Conservation (phyloP, 495 filamentous ascomycete genomes). For the Cercophora newfieldiana region DNA sequence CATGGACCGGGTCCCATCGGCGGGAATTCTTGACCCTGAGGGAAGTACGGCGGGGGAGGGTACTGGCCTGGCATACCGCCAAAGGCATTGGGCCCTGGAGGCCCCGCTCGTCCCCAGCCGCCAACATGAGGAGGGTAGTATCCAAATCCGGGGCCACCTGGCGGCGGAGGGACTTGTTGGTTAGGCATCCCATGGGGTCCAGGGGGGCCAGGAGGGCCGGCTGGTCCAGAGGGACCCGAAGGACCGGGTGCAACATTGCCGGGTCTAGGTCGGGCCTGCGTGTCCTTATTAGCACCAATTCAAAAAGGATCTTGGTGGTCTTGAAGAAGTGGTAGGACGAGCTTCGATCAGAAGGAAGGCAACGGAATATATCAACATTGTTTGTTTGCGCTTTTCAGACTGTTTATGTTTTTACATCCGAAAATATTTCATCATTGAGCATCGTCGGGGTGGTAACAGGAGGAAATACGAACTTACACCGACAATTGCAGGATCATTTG, state of each 20-base stretch:
- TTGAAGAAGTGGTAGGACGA: slow-evolving; percentile 8
- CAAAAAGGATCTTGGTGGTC: slow-evolving; percentile 3
- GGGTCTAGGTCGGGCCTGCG: slow-evolving; percentile 44
- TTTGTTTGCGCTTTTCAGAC: slow-evolving; percentile 85
- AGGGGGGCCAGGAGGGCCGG: slow-evolving; percentile 23
- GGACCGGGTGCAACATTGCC: slow-evolving; percentile 36
- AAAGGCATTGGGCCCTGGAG: slow-evolving; percentile 42
- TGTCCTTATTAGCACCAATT: slow-evolving; percentile 28
- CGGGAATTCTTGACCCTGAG: slow-evolving; percentile 72
- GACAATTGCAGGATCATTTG: slow-evolving; percentile 94
- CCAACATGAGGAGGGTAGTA: slow-evolving; percentile 54
- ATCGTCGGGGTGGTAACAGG: slow-evolving; percentile 8
- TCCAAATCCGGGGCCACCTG: slow-evolving; percentile 30
- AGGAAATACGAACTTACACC: slow-evolving; percentile 68
- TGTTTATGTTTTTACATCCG: slow-evolving; percentile 75
- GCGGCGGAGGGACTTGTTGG: slow-evolving; percentile 34
- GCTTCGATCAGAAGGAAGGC: slow-evolving; percentile 92
- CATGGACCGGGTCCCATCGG: slow-evolving; percentile 60
- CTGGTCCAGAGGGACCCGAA: slow-evolving; percentile 22
- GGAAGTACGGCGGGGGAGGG: slow-evolving; percentile 68
- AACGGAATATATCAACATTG: slow-evolving; percentile 95
- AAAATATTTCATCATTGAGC: slow-evolving; percentile 72
- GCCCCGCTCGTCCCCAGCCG: slow-evolving; percentile 47
- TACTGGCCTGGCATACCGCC: slow-evolving; percentile 43
- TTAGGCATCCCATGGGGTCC: slow-evolving; percentile 22